Percentiles rank a stretch among this genome's conserved stretches.
Conservation (phyloP, 192 early-diverging fungal species). For the Powellomyces hirtus region DNA sequence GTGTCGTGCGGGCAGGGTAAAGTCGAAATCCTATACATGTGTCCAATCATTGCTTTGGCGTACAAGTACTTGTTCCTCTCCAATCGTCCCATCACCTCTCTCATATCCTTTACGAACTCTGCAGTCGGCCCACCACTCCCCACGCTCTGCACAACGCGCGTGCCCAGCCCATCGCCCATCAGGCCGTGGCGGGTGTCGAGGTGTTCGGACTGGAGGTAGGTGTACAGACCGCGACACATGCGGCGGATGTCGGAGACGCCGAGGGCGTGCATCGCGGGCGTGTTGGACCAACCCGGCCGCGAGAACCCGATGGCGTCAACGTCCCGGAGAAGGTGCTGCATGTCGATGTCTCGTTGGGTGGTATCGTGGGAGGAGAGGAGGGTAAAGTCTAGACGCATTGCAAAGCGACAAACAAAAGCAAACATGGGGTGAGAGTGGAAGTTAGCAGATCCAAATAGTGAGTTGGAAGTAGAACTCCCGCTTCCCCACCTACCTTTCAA, state of each 20-base stretch:
- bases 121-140: background rate
- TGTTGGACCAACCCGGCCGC: background rate
- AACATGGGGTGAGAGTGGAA: background rate
- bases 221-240: background rate
- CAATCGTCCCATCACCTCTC: background rate
- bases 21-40: background rate
- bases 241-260: background rate
- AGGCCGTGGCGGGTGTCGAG: background rate
- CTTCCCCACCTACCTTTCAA: background rate
- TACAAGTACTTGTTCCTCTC: background rate
- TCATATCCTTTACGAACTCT: too few relatives aligned
- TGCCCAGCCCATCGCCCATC: background rate
- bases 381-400: background rate
- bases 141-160: background rate
- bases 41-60: background rate
- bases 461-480: background rate
- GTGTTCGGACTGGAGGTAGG: background rate
- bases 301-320: constrained; percentile 1
- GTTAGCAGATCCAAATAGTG: background rate
- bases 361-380: background rate
- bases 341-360: background rate
- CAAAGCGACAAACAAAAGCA: too few relatives aligned
- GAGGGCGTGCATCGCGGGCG: background rate
- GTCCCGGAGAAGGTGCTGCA: background rate
- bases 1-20: background rate